phyloP scores from a whole-genome alignment of 2,329 filamentous ascomycete species.

The Pseudogymnoascus pannorum region DNA sequence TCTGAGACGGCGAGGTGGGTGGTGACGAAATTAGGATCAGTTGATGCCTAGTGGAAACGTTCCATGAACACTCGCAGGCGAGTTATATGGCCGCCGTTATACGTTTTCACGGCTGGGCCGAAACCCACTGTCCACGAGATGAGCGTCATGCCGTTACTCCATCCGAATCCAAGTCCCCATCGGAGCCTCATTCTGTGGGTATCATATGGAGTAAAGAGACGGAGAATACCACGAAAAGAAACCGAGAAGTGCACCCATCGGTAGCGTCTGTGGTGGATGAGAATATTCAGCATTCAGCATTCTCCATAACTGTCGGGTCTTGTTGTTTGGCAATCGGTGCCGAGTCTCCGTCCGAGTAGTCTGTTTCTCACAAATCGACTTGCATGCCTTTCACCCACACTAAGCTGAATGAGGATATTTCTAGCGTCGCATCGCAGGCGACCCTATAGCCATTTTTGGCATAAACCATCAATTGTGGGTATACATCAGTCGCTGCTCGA shows the following conservation, averaged over 20 bases:
- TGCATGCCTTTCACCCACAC: neutral
- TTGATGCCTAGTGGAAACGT: constrained; percentile 3
- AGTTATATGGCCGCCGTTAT: neutral
- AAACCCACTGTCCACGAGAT: neutral
- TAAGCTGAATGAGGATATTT: neutral
- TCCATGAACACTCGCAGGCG: neutral
- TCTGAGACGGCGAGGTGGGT: neutral
- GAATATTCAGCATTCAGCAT: neutral
- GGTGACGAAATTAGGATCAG: neutral
- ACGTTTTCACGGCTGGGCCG: neutral
- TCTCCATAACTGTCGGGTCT: neutral
- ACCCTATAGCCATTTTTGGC: neutral
- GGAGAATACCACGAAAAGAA: neutral
- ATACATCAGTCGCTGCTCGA: neutral
- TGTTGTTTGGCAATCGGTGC: neutral
- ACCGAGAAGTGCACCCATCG: neutral
- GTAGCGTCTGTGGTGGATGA: neutral
- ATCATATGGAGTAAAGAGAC: neutral
- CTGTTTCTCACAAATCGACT: neutral
- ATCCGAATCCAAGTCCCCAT: neutral
- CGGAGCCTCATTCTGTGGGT: constrained; percentile 1
- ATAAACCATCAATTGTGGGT: neutral
- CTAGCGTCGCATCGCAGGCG: neutral
- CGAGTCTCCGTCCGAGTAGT: neutral
- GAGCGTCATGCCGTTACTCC: constrained; percentile 1